phyloP scores from a whole-genome alignment of 371 early-diverging fungal species.

The Fennellomyces sp. region DNA sequence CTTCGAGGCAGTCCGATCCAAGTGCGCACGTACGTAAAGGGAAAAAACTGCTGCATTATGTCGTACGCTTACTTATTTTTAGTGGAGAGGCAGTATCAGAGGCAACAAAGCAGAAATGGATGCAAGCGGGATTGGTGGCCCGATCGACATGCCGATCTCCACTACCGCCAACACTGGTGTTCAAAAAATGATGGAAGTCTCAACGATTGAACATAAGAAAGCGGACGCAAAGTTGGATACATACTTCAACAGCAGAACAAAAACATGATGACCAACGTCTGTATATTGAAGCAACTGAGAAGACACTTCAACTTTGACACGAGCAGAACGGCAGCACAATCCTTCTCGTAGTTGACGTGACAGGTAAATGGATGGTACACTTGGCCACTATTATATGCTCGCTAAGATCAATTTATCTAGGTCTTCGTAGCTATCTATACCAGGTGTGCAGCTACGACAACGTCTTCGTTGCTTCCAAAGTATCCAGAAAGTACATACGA shows the following conservation, averaged over 20 bases:
- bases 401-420: not conserved
- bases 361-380: not conserved
- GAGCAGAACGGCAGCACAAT: not conserved
- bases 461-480: not conserved
- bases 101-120: not conserved
- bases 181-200: not conserved
- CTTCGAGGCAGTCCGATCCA: not conserved
- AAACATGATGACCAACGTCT: not conserved
- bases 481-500: not conserved
- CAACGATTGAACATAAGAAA: not conserved
- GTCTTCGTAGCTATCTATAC: not conserved
- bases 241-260: not conserved
- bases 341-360: not conserved
- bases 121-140: not conserved
- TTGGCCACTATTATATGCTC: not conserved
- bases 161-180: not conserved
- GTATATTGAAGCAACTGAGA: not conserved
- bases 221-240: not conserved
- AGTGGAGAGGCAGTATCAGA: not conserved
- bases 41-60: not conserved
- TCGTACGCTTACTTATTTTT: not conserved
- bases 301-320: not conserved
- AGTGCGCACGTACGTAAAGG: not conserved
- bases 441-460: not conserved
- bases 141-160: not conserved